Evolutionary conservation across 1,139 yeast genomes (phyloP), one percentile per base, ranked within the genome.

Genomic region (Cylindricascospora bacillispora): DNA sequence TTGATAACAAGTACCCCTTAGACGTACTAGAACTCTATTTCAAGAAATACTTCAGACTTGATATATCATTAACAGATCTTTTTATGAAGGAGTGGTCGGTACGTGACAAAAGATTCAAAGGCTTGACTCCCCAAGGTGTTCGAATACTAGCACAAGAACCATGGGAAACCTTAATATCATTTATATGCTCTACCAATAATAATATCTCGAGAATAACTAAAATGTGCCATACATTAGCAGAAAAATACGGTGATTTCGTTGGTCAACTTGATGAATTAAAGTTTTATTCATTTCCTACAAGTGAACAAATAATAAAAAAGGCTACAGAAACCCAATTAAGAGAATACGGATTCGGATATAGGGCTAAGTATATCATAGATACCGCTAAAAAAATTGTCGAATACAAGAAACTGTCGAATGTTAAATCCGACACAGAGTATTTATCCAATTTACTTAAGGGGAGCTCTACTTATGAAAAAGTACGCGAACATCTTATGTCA

Each of bases 121-220:
- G 46, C 23, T 45, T 52, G 12, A 34, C 45, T 5, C 47, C 54
- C 3, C 54, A 56, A 3, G 98, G 98, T 0, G 75, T 86, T 16
- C 60, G 97, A 23, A 81, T 85, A 35, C 65, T 86, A 18, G 65
- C 86, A 29, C 97, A 89, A 53, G 95, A 86, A 40, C 98, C 98
- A 0, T 89, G 97, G 97, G 98, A 92, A 47, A 83, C 92, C 25
- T 60, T 83, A 27, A 59, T 89, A 13, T 79, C 92, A 2, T 89
- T 89, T 43, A 92, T 89, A 14, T 89, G 98, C 54, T 82, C 95
- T 3, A 77, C 94, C n/a, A 89, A 89, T 54, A 89, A 89, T 56
- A 92, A 89, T 47, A 93, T 89, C 34, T 82, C 86, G 49, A 65
- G 99, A 25, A 92, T 92, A 27, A 79, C 95, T 2, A 79, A 78